Base-by-base conservation (phyloP, 768 basidiomycete genomes). In the Leucosporidium yakuticum region DNA sequence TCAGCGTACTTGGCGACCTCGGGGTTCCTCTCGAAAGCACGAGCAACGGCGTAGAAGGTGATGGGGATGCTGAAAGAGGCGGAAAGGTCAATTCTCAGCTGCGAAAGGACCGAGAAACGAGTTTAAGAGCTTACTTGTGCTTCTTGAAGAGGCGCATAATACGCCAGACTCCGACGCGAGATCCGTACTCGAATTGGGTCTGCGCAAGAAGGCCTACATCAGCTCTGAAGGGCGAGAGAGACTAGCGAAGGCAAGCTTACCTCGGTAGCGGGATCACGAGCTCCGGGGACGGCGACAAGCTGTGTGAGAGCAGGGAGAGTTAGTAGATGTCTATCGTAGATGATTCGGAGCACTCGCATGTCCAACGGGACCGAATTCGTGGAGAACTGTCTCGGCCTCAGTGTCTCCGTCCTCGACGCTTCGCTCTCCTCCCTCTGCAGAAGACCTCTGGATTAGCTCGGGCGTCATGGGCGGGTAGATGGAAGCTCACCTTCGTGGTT, bases 11-110 rank as follows among this genome's bases (percentile, higher is more conserved):
- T 64, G 11, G 73, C 70, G 21, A 74, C 62, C 4, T 65, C 69
- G 0, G 64, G 69, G 63, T 74, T 74, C 8, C 72, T 53, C 62
- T 78, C 76, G 60, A 77, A 76, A 0, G 76, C 74, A 55, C 73
- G 56, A 12, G 68, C 77, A 19, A 78, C 77, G 27, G 76, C 75
- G 61, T 76, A 78, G 62, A 74, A 76, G 5, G 77, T 78, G 55
- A 76, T 73, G 1, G 76, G 75, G 59, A 77, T 76, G 34, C 73
- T 68, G 67, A 56, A 39, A n/a, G 34, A 23, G 7, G 32, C 21
- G 4, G 15, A n/a, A 36, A 0, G 29, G 32, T 56, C 57, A 58
- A n/a, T 20, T 17, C 34, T 21, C 11, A 7, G n/a, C 50, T 17
- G 9, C 50, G 50, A 9, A 27, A 5, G 58, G 54, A 27, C 65